Conservation (phyloP, 768 basidiomycete species). For the Russula olivacea region DNA sequence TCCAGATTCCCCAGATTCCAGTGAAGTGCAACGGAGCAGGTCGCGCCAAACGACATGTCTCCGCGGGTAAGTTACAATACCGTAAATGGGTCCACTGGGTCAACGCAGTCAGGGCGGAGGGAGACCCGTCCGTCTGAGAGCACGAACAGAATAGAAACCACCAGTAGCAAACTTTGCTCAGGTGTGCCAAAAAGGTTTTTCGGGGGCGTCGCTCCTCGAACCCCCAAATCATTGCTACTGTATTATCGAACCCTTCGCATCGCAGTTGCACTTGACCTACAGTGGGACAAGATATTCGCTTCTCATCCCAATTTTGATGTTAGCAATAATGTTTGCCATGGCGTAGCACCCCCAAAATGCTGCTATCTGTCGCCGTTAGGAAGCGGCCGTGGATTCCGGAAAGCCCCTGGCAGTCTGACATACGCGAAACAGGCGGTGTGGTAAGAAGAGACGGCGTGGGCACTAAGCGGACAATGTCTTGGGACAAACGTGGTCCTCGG, state of each 20-base stretch:
- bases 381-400: background rate
- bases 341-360: too few species aligned
- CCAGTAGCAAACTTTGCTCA: too few species aligned
- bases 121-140: background rate
- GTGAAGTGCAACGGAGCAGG: background rate
- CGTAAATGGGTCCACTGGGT: background rate
- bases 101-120: background rate
- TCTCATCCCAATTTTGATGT: background rate
- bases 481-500: too few species aligned
- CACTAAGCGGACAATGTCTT: background rate
- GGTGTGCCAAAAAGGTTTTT: background rate
- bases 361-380: background rate
- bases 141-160: background rate
- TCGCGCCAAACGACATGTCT: background rate
- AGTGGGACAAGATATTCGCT: background rate
- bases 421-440: background rate
- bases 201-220: too few species aligned
- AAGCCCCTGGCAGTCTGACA: background rate
- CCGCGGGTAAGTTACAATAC: conserved; percentile 1
- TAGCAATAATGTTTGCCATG: background rate
- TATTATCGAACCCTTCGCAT: too few species aligned
- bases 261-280: background rate
- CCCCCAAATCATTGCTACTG: too few species aligned
- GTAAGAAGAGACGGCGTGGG: background rate
- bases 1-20: background rate